These are phyloP conservation scores for Scopulariopsis brevicaulis DNA, from an alignment of 2,329 filamentous ascomycete species.

Conservation along the genomic window DNA sequence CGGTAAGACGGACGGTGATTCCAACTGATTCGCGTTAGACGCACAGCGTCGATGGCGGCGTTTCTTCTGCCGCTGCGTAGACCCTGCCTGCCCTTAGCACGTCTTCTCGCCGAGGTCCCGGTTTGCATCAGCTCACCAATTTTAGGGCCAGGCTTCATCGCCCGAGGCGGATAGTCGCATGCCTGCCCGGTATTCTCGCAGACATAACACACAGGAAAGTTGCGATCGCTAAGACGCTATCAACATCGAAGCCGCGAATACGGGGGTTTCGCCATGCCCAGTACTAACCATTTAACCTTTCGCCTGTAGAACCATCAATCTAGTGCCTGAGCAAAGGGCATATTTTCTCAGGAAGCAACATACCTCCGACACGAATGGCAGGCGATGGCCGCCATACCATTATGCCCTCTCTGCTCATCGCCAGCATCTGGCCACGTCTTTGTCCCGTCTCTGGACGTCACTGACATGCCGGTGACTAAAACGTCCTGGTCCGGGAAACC, in stretches of 20 bases:
- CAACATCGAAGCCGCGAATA: not conserved
- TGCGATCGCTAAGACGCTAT: constrained; percentile 9
- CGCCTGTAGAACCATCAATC: constrained; percentile 7
- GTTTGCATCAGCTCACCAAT: constrained; percentile 9
- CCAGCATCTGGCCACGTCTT: not conserved
- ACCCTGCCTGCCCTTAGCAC: not conserved
- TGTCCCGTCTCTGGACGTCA: not conserved
- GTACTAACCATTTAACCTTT: constrained; percentile 13
- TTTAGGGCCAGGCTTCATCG: constrained; percentile 17
- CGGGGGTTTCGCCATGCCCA: not conserved
- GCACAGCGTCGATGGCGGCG: constrained; percentile 4
- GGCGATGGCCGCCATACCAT: not conserved
- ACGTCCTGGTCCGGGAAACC: not conserved
- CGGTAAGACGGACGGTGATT: not conserved
- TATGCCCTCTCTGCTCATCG: not conserved
- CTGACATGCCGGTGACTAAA: not conserved
- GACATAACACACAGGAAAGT: constrained; percentile 10
- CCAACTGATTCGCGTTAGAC: not conserved
- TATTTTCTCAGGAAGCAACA: not conserved
- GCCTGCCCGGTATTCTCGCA: constrained; percentile 11
- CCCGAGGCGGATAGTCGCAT: constrained; percentile 14
- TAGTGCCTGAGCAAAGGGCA: not conserved
- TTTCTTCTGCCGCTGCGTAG: constrained; percentile 1
- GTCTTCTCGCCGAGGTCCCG: not conserved
- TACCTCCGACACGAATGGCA: constrained; percentile 3